Percentiles rank a stretch among this genome's conserved stretches.
phyloP scores from a whole-genome alignment of 768 basidiomycete genomes.

The Rhodosporidiobolus sp. region DNA sequence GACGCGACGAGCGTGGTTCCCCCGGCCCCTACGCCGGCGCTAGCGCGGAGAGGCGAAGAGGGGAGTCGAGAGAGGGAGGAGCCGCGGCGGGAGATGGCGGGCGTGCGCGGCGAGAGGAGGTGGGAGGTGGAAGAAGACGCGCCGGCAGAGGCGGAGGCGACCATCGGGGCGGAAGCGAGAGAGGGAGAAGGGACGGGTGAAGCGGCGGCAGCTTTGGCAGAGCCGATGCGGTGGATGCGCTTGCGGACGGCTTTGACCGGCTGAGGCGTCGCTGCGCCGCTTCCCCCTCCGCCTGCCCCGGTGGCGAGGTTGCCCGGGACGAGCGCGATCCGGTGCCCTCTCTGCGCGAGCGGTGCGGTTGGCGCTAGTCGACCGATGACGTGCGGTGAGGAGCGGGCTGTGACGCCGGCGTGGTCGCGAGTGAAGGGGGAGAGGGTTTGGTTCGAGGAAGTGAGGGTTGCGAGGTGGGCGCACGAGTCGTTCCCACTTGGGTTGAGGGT shows the following conservation, averaged over 20 bases:
- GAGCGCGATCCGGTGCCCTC: background rate
- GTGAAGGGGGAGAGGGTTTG: slow-evolving; percentile 95
- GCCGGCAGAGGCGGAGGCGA: background rate
- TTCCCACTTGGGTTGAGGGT: slow-evolving; percentile 65
- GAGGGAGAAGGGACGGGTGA: background rate
- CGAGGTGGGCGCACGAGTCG: slow-evolving; percentile 76
- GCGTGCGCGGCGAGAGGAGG: background rate
- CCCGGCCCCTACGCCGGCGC: background rate
- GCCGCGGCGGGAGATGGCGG: background rate
- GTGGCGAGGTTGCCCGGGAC: background rate
- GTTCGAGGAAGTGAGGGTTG: slow-evolving; percentile 79
- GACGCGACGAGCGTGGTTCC: background rate
- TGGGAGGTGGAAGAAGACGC: background rate
- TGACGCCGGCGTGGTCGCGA: slow-evolving; percentile 81
- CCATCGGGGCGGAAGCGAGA: background rate
- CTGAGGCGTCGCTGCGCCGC: slow-evolving; percentile 46
- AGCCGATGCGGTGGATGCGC: slow-evolving; percentile 64
- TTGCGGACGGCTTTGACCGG: slow-evolving; percentile 73
- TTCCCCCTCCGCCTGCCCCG: background rate
- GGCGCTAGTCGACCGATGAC: background rate
- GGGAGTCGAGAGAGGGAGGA: background rate
- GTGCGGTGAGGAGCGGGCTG: slow-evolving; percentile 47
- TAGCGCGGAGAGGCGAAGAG: background rate
- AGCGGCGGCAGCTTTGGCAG: slow-evolving; percentile 3
- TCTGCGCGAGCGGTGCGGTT: background rate